Base-by-base conservation (phyloP, 495 filamentous ascomycete species). In the Penicillium nucicola region DNA sequence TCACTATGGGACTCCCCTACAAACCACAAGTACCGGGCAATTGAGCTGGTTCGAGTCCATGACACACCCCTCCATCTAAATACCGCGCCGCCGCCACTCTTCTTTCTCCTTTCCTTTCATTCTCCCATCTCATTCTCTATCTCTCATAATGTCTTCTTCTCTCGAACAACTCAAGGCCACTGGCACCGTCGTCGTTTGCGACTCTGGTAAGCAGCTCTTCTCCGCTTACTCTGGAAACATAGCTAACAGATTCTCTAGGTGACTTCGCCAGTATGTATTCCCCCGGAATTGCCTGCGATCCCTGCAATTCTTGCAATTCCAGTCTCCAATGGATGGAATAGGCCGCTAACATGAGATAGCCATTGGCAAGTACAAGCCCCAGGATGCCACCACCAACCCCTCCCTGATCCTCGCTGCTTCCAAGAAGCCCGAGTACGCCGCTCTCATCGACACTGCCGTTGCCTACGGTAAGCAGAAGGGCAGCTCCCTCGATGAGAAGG, bases 351-450 rank as follows among this genome's bases (percentile, higher is more conserved):
- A 5, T 62, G 72, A 75, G 52, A 67, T 76, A 83, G 89, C 92
- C 65, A 99, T 99, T 71, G 90, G 79, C 81, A 97, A 99, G 79
- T 99, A 99, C 84, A 93, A 96, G 84, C 93, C 93, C 48, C 92
- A 97, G 83, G 93, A 99, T 87, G 93, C 92, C 63, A 97, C 92
- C 66, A 99, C 93, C 72, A 99, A 99, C 81, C 93, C 93, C 33
- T 97, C 93, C 55, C 80, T 99, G 65, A 97, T 99, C 73, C 84
- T 99, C 67, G 90, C 90, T 60, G 93, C 93, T 48, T 90, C 95
- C 68, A 96, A 99, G 83, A 99, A 97, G 83, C 67, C 87, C 66
- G 92, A 96, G 70, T 99, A 99, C 69, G 91, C 91, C 62, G 82
- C 84, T 63, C 78, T 99, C 50, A 92, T 97, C 63, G 92, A 99